phyloP scores from a whole-genome alignment of 176 grass and related monocot genomes.

The Paspalum notatum region DNA sequence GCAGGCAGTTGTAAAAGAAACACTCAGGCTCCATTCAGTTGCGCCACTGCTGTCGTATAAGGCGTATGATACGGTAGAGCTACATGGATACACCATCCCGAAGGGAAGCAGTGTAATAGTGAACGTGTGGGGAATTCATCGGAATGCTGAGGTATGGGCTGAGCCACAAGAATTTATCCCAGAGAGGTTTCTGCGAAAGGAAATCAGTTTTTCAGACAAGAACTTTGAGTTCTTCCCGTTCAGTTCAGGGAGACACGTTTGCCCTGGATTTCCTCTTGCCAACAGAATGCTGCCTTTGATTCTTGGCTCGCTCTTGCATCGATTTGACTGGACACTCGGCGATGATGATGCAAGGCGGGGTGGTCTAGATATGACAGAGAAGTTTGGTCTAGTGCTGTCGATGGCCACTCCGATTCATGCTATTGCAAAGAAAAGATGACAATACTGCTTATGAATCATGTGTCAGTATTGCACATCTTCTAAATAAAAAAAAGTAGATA shows the following conservation, averaged over 20 bases:
- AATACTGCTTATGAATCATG: background rate
- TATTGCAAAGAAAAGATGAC: background rate
- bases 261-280: conserved; percentile 43
- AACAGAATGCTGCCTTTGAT: conserved; percentile 48
- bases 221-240: conserved; percentile 50
- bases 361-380: conserved; percentile 44
- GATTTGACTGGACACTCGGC: conserved; percentile 38
- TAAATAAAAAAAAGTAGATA: no score
- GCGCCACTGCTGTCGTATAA: background rate
- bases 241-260: conserved; percentile 44
- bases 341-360: background rate
- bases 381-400: conserved; percentile 42
- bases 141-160: conserved; percentile 19
- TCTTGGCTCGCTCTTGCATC: conserved; percentile 46
- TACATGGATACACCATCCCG: conserved; percentile 36
- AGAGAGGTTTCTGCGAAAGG: conserved; percentile 45
- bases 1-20: conserved; percentile 39
- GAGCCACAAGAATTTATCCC: conserved; percentile 39
- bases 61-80: conserved; percentile 6
- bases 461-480: no score
- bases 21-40: background rate
- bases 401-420: conserved; percentile 18
- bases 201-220: conserved; percentile 20
- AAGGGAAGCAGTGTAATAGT: conserved; percentile 16
- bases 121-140: conserved; percentile 52